A percentile compares a stretch with the other conserved stretches of the same genome.
Evolutionary conservation across 805 yeast genomes (phyloP).

Genomic region (Wickerhamiella sergipiensis): DNA sequence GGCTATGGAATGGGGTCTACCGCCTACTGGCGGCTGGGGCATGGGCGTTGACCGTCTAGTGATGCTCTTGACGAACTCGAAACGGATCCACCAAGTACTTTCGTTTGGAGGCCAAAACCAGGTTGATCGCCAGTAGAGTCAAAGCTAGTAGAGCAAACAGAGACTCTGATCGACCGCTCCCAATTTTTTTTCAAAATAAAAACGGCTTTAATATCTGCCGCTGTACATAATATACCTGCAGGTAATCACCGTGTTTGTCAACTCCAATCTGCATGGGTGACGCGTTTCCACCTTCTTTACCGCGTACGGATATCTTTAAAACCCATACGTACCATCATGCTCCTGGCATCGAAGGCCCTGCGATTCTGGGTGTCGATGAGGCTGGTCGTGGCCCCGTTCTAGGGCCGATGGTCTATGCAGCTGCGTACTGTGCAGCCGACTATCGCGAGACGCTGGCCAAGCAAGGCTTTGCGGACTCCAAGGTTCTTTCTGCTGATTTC

Average conservation of each 20-base stretch:
- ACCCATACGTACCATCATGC: constrained; percentile 17
- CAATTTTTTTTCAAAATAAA: no score
- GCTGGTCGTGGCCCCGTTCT: constrained; percentile 98
- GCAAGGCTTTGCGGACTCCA: constrained; percentile 88
- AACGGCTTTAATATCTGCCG: no score
- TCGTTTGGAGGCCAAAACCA: constrained; percentile 64
- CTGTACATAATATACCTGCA: background rate
- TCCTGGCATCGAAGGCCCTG: constrained; percentile 11
- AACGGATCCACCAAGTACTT: constrained; percentile 61
- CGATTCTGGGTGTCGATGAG: constrained; percentile 82
- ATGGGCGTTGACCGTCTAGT: constrained; percentile 80
- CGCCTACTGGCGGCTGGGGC: constrained; percentile 99
- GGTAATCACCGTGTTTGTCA: background rate
- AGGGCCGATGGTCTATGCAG: constrained; percentile 96
- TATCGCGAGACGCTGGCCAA: constrained; percentile 37
- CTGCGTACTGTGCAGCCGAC: constrained; percentile 55
- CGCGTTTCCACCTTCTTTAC: constrained; percentile 17
- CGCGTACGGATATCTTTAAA: constrained; percentile 8
- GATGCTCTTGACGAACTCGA: constrained; percentile 56
- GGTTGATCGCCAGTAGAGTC: constrained; percentile 50
- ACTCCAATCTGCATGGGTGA: background rate
- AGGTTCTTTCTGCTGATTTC: constrained; percentile 59
- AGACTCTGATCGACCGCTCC: no score
- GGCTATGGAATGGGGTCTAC: constrained; percentile 83
- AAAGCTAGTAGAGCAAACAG: no score